These are phyloP conservation scores for Citrullus mucosospermus DNA, from an alignment of 306 rosid genomes.

Conservation along the genomic window DNA sequence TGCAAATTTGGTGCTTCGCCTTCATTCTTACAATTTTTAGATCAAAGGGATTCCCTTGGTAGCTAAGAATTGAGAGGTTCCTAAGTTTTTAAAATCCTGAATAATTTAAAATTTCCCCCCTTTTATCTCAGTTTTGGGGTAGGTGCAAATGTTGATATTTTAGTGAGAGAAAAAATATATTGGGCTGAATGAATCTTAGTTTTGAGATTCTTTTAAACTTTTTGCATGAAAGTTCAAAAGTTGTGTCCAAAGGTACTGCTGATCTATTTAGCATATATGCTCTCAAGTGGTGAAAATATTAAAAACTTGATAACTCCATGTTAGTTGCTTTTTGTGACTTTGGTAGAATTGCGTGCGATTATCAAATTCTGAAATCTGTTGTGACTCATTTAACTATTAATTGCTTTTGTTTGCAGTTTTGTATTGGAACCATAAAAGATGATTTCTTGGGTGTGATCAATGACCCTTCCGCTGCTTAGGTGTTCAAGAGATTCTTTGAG, in stretches of 20 bases:
- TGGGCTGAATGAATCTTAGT: background rate
- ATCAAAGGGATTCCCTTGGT: background rate
- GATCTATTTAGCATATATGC: background rate
- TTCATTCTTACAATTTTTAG: background rate
- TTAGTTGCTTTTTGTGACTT: background rate
- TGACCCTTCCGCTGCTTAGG: slow-evolving; percentile 51
- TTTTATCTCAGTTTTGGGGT: too few relatives aligned
- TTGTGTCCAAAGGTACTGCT: background rate
- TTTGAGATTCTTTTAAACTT: background rate
- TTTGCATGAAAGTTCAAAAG: background rate
- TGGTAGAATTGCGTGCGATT: background rate
- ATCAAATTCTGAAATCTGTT: background rate
- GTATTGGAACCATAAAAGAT: slow-evolving; percentile 95
- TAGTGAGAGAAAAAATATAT: background rate
- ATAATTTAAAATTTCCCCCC: too few relatives aligned
- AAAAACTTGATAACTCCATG: background rate
- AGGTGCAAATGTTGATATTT: background rate
- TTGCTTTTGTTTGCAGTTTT: slow-evolving; percentile 39
- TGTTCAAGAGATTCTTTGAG: background rate
- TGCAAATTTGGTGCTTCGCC: background rate
- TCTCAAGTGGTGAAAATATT: background rate
- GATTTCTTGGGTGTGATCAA: slow-evolving; percentile 98
- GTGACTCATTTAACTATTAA: background rate
- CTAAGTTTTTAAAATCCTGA: background rate
- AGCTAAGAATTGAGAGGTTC: background rate